Percentiles rank a stretch among this genome's conserved stretches.
phyloP scores from a whole-genome alignment of 495 filamentous ascomycete genomes.

The Aspergillus haitiensis region DNA sequence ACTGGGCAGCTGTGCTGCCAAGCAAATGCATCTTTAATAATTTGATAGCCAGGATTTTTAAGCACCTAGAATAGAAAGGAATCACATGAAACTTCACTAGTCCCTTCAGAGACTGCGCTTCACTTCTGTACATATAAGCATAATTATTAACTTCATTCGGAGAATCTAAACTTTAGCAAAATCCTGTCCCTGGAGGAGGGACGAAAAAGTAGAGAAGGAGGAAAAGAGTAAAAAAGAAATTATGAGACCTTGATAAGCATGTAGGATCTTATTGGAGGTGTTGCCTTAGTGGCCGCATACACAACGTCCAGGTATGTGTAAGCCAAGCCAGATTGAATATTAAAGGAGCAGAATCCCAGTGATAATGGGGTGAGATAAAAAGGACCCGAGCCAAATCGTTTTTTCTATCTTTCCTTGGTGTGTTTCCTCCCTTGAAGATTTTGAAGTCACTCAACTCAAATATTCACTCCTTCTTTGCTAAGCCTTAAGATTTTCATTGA shows the following conservation, averaged over 20 bases:
- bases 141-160: neutral
- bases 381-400: neutral
- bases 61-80: neutral
- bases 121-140: neutral
- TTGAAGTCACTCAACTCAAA: neutral
- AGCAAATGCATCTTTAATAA: neutral
- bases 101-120: neutral
- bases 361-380: neutral
- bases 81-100: neutral
- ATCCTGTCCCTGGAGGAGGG: neutral
- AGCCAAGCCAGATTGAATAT: neutral
- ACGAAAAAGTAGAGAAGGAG: neutral
- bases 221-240: constrained; percentile 6
- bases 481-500: no score
- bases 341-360: constrained; percentile 3
- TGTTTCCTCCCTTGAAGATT: neutral
- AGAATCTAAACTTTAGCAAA: neutral
- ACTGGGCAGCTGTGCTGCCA: neutral
- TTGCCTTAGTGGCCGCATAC: constrained; percentile 13
- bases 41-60: neutral
- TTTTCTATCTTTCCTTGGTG: no score
- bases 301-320: neutral
- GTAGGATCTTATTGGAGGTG: constrained; percentile 21
- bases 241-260: constrained; percentile 20
- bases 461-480: no score